Percentiles rank a stretch among this genome's conserved stretches.
These are phyloP conservation scores for Acidomyces sp. DNA, from an alignment of 495 filamentous ascomycete genomes.

Conservation along the genomic window DNA sequence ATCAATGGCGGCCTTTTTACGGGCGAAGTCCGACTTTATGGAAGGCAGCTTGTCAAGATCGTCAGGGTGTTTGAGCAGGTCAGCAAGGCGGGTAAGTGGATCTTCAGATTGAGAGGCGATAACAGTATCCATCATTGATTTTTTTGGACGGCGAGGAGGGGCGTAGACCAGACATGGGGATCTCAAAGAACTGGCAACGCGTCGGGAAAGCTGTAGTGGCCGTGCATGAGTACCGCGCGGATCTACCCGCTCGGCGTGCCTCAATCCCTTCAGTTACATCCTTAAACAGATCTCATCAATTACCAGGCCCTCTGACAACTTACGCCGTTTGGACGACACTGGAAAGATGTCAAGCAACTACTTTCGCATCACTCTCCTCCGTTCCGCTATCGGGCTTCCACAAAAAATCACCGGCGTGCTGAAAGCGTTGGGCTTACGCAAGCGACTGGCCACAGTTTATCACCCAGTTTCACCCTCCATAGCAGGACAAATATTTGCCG, in stretches of 20 bases:
- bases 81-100: slow-evolving; percentile 52
- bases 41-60: slow-evolving; percentile 91
- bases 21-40: slow-evolving; percentile 81
- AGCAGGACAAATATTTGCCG: slow-evolving; percentile 92
- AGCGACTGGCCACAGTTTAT: slow-evolving; percentile 82
- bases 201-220: too few relatives aligned
- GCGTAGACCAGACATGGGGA: too few relatives aligned
- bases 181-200: too few relatives aligned
- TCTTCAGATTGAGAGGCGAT: slow-evolving; percentile 40
- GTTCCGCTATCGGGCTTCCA: slow-evolving; percentile 86
- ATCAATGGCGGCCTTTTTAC: slow-evolving; percentile 88
- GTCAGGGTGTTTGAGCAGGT: slow-evolving; percentile 58
- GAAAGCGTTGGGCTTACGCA: slow-evolving; percentile 74
- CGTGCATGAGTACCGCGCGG: too few relatives aligned
- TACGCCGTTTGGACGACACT: too few relatives aligned
- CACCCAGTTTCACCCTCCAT: slow-evolving; percentile 69
- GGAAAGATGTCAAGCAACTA: slow-evolving; percentile 37
- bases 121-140: slow-evolving; percentile 36
- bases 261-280: too few relatives aligned
- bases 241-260: too few relatives aligned
- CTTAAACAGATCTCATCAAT: too few relatives aligned
- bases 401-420: slow-evolving; percentile 70
- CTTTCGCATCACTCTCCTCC: slow-evolving; percentile 91
- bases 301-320: too few relatives aligned
- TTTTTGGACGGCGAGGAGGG: too few relatives aligned